Evolutionary conservation across 139 green algal genomes (phyloP).

Genomic region (Penium margaritaceum): DNA sequence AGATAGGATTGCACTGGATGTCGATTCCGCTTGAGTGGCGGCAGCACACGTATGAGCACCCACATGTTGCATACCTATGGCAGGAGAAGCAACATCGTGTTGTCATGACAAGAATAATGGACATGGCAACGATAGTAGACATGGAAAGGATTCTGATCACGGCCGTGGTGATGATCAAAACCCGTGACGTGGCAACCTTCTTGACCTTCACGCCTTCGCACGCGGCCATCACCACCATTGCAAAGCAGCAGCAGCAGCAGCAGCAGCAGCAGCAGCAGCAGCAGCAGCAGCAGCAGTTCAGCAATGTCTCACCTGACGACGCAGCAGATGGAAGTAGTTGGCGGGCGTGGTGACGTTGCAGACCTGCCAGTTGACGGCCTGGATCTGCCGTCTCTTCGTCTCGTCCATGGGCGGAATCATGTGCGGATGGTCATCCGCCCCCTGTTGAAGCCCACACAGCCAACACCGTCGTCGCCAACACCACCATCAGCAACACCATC

Average conservation of each 20-base stretch:
- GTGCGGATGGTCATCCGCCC: slow-evolving; percentile 47
- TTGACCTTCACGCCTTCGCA: not conserved
- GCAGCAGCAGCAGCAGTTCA: not conserved
- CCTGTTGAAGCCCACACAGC: slow-evolving; percentile 45
- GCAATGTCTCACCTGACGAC: slow-evolving; percentile 50
- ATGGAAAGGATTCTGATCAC: no score
- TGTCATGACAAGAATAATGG: no score
- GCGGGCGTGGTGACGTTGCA: slow-evolving; percentile 91
- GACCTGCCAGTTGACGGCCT: slow-evolving; percentile 86
- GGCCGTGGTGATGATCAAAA: no score
- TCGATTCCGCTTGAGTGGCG: no score
- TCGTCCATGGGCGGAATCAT: slow-evolving; percentile 45
- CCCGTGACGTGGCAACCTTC: no score
- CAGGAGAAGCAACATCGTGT: no score
- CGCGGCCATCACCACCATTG: not conserved
- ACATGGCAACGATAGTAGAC: no score
- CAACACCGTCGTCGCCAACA: no score
- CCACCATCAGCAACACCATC: no score
- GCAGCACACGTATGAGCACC: no score
- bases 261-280: not conserved
- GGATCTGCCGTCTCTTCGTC: slow-evolving; percentile 53
- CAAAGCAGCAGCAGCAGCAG: not conserved
- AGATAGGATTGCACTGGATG: no score
- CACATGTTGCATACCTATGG: no score
- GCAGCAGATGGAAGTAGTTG: slow-evolving; percentile 97